Base-by-base conservation (phyloP, 2,329 filamentous ascomycete species). In the Chaetomium sp. region DNA sequence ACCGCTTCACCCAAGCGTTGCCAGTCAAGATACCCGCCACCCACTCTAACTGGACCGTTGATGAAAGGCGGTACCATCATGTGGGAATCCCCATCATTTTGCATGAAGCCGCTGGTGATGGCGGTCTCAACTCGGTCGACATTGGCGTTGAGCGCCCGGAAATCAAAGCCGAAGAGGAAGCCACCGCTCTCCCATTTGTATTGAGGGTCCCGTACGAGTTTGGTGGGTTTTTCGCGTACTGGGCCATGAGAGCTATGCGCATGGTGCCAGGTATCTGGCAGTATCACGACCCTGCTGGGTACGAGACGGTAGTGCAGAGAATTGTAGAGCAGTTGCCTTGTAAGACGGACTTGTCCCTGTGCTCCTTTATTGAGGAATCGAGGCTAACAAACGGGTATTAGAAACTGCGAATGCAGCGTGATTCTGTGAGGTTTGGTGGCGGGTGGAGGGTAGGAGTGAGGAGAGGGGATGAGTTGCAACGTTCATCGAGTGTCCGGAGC, bases 1-100 rank as follows among this genome's bases (percentile, higher is more conserved):
- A 65, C 35, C 53, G 63, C 21, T 61, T 57, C 58, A 65, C 53
- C 5, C 63, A 65, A 33, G 63, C 63, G n/a, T 35, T 65, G 25
- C 63, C 63, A 0, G 58, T 19, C 8, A 61, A 57, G 47, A 10
- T 65, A 2, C 54, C 58, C 3, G 25, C 57, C 31, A 61, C 53
- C 45, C 23, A 53, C 38, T 58, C 45, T 6, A 16, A 25, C 25
- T 45, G 31, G 31, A 61, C 57, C 6, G 50, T 13, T 12, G 25
- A 47, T 25, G 54, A 61, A 35, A 25, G 7, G 29, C 53, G 45
- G 27, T 65, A 65, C 27, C 21, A 54, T 25, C 63, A 65, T 19
- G 63, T 65, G 4, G 63, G 63, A 13, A 54, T 29, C 8, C 63
- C 63, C 5, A n/a, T 65, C 9, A 2, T 61, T 23, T 27, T 65